These are phyloP conservation scores for Monotropa hypopitys DNA, from an alignment of 179 eudicot species.

Conservation along the genomic window DNA sequence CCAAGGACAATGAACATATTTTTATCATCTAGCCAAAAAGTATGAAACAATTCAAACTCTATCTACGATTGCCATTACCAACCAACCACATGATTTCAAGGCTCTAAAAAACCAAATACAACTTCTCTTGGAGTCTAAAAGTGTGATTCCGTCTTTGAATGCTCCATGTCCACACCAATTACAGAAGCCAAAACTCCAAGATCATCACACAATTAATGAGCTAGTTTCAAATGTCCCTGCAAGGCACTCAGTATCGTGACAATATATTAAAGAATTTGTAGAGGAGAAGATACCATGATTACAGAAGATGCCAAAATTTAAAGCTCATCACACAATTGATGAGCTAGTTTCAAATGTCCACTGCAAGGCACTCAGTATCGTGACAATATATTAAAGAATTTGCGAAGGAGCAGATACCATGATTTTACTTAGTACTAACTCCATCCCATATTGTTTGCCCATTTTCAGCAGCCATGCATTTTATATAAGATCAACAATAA, in stretches of 20 bases:
- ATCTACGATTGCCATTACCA: too few relatives aligned
- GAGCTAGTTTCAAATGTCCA: conserved; percentile 78
- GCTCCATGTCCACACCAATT: conserved; percentile 76
- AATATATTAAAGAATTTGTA: background rate
- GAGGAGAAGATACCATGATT: conserved; percentile 4
- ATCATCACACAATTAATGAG: conserved; percentile 78
- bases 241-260: background rate
- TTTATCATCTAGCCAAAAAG: too few relatives aligned
- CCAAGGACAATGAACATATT: too few relatives aligned
- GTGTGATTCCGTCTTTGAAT: conserved; percentile 83
- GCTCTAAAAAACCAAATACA: too few relatives aligned
- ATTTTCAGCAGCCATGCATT: background rate
- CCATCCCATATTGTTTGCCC: background rate
- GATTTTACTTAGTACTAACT: background rate
- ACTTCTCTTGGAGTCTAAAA: too few relatives aligned
- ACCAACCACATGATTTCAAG: too few relatives aligned
- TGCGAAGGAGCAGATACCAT: conserved; percentile 1
- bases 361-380: conserved; percentile 23
- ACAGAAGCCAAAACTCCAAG: conserved; percentile 86
- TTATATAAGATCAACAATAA: background rate
- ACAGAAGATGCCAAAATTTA: conserved; percentile 79
- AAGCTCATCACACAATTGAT: conserved; percentile 76
- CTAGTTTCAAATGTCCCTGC: conserved; percentile 78
- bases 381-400: background rate
- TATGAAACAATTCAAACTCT: too few relatives aligned